Base-by-base conservation (phyloP, 257 asterid species). In the Lithospermum erythrorhizon region DNA sequence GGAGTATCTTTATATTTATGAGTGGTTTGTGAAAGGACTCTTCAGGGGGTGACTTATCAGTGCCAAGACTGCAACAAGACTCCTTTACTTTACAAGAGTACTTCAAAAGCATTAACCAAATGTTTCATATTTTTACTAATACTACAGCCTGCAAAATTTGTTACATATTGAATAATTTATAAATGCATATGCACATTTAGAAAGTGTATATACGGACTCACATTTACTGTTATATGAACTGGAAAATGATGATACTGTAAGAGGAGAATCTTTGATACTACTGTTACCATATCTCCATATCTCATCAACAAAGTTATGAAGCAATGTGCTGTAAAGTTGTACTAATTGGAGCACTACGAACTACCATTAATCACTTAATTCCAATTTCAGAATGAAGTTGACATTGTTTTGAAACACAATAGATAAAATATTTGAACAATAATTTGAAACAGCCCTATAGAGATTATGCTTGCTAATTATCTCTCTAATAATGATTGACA, bases 91-190 rank as follows among this genome's bases (percentile, higher is more conserved):
- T 53, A 52, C 32, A 59, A 35, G n/a, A 51, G 61, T 53, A 60
- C 45, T 32, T 48, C 49, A 37, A 65, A 65, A 62, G 47, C 54
- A 59, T 55, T 68, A 53, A 53, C 61, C 49, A 65, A 57, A 67
- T 71, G 64, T 71, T 68, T 71, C 59, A 64, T 57, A 70, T 45
- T 17, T 32, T 11, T 27, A 64, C 45, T 23, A 21, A 35, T 56
- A 52, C 19, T 63, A 61, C 41, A 57, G 65, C 58, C 68, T 65
- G 66, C 81, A 72, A 49, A 70, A 72, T 72, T 60, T 66, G 78
- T 53, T 63, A 63, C 52, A 48, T 51, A 9, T 61, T 23, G 66
- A 61, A 69, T 51, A 72, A 54, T 59, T 56, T 59, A 63, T 69
- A 62, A 65, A 59, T 48, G 59, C 51, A 25, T 23, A 9, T 62